Conservation (phyloP, 768 basidiomycete genomes). For the Boletus rubropictus region DNA sequence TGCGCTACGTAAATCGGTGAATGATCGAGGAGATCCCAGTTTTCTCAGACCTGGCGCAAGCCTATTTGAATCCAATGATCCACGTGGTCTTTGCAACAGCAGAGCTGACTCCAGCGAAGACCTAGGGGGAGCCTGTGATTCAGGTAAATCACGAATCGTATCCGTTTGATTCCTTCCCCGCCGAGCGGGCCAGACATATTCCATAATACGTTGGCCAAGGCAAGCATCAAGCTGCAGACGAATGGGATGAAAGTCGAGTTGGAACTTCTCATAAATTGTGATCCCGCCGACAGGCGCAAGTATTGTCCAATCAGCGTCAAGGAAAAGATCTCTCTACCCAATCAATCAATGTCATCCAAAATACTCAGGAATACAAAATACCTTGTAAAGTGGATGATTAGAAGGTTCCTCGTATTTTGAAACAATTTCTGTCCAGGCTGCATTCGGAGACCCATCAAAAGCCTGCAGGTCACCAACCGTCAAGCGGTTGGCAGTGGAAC, state of each 20-base stretch:
- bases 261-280: constrained; percentile 77
- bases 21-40: constrained; percentile 60
- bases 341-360: constrained; percentile 5
- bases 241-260: constrained; percentile 79
- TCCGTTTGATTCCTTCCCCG: constrained; percentile 27
- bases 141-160: constrained; percentile 1
- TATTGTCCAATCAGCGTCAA: constrained; percentile 72
- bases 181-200: constrained; percentile 80
- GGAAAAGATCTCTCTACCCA: constrained; percentile 62
- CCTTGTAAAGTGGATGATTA: constrained; percentile 69
- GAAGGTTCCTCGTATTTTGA: constrained; percentile 68
- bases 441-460: constrained; percentile 78
- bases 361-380: constrained; percentile 20
- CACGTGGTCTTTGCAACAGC: constrained; percentile 28
- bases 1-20: constrained; percentile 57
- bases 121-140: constrained; percentile 27
- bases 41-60: constrained; percentile 43
- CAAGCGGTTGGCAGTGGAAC: constrained; percentile 75
- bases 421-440: constrained; percentile 83
- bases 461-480: constrained; percentile 73
- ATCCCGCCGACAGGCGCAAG: constrained; percentile 93
- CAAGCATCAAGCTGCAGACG: constrained; percentile 81
- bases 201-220: constrained; percentile 76
- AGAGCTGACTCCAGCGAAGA: constrained; percentile 51
- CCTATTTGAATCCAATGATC: constrained; percentile 30